Evolutionary conservation across 441 rosid genomes (phyloP).

Genomic region (Euphorbia schlechtendalii): DNA sequence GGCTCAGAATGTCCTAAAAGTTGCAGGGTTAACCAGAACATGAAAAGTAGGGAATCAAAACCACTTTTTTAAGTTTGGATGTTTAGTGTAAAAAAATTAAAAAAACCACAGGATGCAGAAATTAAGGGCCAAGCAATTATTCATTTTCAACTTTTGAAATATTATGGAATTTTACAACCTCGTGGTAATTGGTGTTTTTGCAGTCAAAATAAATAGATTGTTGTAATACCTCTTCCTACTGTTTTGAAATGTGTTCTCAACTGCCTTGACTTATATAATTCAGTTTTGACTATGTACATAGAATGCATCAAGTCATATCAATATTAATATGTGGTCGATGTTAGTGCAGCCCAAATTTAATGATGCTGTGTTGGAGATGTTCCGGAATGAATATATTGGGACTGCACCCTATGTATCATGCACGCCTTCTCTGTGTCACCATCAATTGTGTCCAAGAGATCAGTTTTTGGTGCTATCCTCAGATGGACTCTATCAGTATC

Average conservation of each 20-base stretch:
- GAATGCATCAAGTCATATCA: neutral
- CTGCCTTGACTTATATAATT: no score
- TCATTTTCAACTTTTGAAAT: neutral
- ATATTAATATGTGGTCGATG: constrained; percentile 2
- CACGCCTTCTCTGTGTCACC: constrained; percentile 77
- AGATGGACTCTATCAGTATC: constrained; percentile 94
- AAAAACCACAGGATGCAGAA: neutral
- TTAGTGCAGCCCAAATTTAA: constrained; percentile 77
- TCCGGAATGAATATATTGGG: constrained; percentile 82
- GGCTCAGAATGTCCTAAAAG: neutral
- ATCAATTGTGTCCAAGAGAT: constrained; percentile 67
- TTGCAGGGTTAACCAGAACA: neutral
- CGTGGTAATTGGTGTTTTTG: constrained; percentile 5
- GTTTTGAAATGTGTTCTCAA: no score
- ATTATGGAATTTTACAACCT: constrained; percentile 3
- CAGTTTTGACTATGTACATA: neutral
- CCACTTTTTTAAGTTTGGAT: neutral
- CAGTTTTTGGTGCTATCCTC: constrained; percentile 88
- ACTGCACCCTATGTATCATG: constrained; percentile 85
- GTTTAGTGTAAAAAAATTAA: no score
- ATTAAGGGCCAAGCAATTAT: neutral
- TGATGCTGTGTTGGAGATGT: constrained; percentile 76
- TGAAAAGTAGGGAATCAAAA: neutral
- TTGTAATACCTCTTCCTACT: no score
- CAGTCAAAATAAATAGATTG: neutral